These are phyloP conservation scores for Elaeagnus macrophylla DNA, from an alignment of 306 rosid species.

Conservation along the genomic window DNA sequence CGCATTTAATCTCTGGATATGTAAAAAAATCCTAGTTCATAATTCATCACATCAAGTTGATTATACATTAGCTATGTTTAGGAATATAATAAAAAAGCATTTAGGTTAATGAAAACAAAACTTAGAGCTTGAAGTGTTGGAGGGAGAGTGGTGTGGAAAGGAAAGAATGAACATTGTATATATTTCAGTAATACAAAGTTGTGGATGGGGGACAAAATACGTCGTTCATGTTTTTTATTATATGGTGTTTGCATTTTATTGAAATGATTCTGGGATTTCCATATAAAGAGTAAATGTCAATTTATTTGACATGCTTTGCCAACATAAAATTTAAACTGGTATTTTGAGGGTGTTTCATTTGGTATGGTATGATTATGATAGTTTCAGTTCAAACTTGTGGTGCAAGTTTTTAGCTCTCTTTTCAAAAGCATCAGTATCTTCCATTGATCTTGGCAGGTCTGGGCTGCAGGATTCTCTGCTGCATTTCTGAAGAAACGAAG, in stretches of 20 bases:
- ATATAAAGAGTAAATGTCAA: not conserved
- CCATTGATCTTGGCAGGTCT: constrained; percentile 42
- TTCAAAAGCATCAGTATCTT: not conserved
- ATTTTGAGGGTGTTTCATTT: not conserved
- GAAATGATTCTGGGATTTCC: not conserved
- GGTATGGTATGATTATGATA: no score
- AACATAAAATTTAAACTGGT: no score
- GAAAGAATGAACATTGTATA: not conserved
- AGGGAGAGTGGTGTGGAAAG: not conserved
- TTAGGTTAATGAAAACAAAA: no score
- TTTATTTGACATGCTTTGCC: not conserved
- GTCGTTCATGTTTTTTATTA: no score
- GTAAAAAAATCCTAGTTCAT: no score
- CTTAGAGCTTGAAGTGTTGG: not conserved
- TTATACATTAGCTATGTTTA: no score
- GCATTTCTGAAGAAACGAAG: constrained; percentile 66
- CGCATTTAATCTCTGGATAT: no score
- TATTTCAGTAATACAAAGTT: not conserved
- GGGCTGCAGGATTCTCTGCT: constrained; percentile 87
- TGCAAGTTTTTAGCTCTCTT: not conserved
- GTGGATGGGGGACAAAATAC: not conserved
- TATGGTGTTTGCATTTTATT: no score
- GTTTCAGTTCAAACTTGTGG: not conserved
- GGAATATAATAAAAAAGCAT: no score
- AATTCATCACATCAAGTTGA: no score